Percentiles rank a stretch among this genome's conserved stretches.
phyloP scores from a whole-genome alignment of 208 protist species.

The Trichomonas tenax region DNA sequence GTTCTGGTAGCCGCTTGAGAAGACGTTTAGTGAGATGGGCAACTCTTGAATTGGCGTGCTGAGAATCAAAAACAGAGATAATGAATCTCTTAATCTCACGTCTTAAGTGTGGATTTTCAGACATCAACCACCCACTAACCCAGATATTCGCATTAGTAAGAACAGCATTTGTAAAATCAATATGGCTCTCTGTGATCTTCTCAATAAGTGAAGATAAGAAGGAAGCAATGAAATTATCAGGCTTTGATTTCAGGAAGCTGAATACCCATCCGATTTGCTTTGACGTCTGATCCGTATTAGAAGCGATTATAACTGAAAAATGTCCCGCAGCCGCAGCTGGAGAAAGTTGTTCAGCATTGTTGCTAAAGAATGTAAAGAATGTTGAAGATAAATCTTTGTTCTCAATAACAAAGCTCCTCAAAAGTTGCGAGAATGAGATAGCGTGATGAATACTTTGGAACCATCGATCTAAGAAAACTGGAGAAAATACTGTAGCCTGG shows the following conservation, averaged over 20 bases:
- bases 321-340: neutral
- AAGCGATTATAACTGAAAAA: neutral
- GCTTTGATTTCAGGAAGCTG: neutral
- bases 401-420: neutral
- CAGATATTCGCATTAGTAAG: neutral
- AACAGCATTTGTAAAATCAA: neutral
- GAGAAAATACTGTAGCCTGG: neutral
- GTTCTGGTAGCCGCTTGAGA: neutral
- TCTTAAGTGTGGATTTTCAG: neutral
- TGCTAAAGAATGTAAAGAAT: neutral
- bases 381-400: neutral
- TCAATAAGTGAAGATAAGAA: neutral
- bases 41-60: neutral
- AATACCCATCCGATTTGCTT: neutral
- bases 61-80: neutral
- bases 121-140: neutral
- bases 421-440: neutral
- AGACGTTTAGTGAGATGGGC: neutral
- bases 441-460: neutral
- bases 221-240: neutral
- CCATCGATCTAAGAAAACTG: neutral
- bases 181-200: neutral
- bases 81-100: neutral
- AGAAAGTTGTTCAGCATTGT: neutral
- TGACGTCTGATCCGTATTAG: neutral